A percentile compares a stretch with the other conserved stretches of the same genome.
These are phyloP conservation scores for Candida tibetensis DNA, from an alignment of 805 yeast species.

Conservation along the genomic window DNA sequence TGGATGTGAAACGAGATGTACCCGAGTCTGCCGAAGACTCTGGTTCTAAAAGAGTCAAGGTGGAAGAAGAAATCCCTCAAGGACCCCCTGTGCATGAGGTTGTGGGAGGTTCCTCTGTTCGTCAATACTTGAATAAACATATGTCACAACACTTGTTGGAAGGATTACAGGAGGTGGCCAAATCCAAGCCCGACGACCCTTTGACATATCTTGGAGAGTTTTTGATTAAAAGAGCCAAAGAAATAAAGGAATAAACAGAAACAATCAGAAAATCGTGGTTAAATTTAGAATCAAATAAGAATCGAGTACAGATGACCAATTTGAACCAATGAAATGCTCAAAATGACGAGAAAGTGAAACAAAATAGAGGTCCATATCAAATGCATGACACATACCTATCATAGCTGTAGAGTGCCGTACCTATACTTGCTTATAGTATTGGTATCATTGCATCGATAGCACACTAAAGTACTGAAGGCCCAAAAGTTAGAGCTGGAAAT, in stretches of 20 bases:
- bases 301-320: too few relatives aligned
- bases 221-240: conserved; percentile 30
- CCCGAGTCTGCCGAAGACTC: background rate
- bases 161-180: conserved; percentile 58
- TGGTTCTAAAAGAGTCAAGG: background rate
- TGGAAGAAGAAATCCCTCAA: conserved; percentile 1
- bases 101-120: conserved; percentile 69
- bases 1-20: background rate
- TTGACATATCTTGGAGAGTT: conserved; percentile 52
- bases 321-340: too few relatives aligned
- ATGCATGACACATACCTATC: too few relatives aligned
- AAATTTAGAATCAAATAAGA: too few relatives aligned
- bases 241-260: conserved; percentile 1
- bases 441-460: too few relatives aligned
- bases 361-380: too few relatives aligned
- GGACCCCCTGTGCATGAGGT: conserved; percentile 44
- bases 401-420: too few relatives aligned
- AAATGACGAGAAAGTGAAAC: too few relatives aligned
- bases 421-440: too few relatives aligned
- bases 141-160: conserved; percentile 62
- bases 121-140: conserved; percentile 63
- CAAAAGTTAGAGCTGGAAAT: too few relatives aligned
- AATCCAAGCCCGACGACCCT: conserved; percentile 54
- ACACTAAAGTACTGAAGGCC: too few relatives aligned
- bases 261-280: background rate